Conservation (phyloP, 495 filamentous ascomycete genomes). For the Neurospora sp. region DNA sequence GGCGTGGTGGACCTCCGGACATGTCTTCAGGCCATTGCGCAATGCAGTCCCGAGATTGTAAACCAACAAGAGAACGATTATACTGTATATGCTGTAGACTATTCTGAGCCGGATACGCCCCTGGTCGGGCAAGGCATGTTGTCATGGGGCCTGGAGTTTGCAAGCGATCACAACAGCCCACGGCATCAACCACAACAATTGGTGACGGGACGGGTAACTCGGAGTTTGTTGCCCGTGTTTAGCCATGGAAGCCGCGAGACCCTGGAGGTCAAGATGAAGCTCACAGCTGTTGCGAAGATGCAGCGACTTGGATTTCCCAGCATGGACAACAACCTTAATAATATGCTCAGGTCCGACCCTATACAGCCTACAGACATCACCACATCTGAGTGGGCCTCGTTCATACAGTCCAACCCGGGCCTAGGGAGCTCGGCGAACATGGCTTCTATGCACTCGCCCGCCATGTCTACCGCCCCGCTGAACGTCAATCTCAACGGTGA, state of each 20-base stretch:
- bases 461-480: slow-evolving; percentile 18
- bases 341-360: slow-evolving; percentile 13
- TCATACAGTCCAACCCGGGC: slow-evolving; percentile 33
- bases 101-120: slow-evolving; percentile 86
- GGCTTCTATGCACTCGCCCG: slow-evolving; percentile 19
- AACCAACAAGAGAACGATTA: slow-evolving; percentile 80
- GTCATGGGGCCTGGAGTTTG: slow-evolving; percentile 63
- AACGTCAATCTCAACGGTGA: slow-evolving; percentile 10
- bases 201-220: slow-evolving; percentile 83
- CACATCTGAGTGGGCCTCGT: slow-evolving; percentile 38
- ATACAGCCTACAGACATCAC: slow-evolving; percentile 28
- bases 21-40: slow-evolving; percentile 76
- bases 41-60: slow-evolving; percentile 75
- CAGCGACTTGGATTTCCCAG: slow-evolving; percentile 37
- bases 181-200: slow-evolving; percentile 52
- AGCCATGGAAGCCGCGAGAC: slow-evolving; percentile 78
- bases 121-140: slow-evolving; percentile 95
- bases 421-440: slow-evolving; percentile 22
- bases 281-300: slow-evolving; percentile 71
- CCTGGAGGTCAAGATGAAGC: slow-evolving; percentile 83
- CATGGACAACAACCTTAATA: slow-evolving; percentile 14
- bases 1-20: slow-evolving; percentile 85
- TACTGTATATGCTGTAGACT: slow-evolving; percentile 93
- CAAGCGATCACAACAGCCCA: slow-evolving; percentile 42
- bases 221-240: slow-evolving; percentile 74